These are phyloP conservation scores for Aspergillus arachidicola DNA, from an alignment of 2,329 filamentous ascomycete species.

Conservation along the genomic window DNA sequence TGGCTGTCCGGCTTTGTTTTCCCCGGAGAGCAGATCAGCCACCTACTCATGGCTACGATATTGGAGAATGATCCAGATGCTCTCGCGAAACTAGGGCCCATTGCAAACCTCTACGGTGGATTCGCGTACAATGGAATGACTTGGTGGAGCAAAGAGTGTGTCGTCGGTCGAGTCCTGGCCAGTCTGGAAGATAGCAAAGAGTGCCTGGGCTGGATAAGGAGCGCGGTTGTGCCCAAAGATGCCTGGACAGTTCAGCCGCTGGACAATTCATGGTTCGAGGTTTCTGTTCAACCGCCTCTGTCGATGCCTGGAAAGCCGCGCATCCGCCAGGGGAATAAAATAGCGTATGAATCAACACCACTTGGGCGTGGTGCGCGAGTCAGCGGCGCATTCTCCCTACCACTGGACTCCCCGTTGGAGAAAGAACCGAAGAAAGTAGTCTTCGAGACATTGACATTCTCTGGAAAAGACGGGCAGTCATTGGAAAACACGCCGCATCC, in stretches of 20 bases:
- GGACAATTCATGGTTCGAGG: conserved; percentile 54
- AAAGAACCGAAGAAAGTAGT: conserved; percentile 18
- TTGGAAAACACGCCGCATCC: conserved; percentile 15
- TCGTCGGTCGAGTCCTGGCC: conserved; percentile 58
- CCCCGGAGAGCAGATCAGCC: conserved; percentile 56
- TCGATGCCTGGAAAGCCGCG: conserved; percentile 38
- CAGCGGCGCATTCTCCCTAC: conserved; percentile 41
- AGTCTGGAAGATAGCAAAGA: conserved; percentile 48
- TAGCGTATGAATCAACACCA: conserved; percentile 44
- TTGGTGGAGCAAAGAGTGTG: conserved; percentile 61
- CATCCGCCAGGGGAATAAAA: conserved; percentile 46
- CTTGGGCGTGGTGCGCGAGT: conserved; percentile 43
- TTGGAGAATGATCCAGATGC: conserved; percentile 58
- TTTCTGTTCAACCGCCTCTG: conserved; percentile 41
- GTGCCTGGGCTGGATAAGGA: conserved; percentile 59
- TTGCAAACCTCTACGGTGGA: conserved; percentile 57
- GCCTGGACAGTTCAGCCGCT: conserved; percentile 28
- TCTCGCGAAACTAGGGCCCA: conserved; percentile 51
- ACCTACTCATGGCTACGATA: conserved; percentile 59
- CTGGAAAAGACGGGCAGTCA: conserved; percentile 21
- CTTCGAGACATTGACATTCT: conserved; percentile 30
- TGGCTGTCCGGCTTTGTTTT: conserved; percentile 59
- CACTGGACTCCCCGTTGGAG: conserved; percentile 32
- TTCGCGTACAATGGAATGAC: conserved; percentile 54
- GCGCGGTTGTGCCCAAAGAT: conserved; percentile 43